Conservation (phyloP, 192 early-diverging fungal genomes). For the Podochytrium sp. region DNA sequence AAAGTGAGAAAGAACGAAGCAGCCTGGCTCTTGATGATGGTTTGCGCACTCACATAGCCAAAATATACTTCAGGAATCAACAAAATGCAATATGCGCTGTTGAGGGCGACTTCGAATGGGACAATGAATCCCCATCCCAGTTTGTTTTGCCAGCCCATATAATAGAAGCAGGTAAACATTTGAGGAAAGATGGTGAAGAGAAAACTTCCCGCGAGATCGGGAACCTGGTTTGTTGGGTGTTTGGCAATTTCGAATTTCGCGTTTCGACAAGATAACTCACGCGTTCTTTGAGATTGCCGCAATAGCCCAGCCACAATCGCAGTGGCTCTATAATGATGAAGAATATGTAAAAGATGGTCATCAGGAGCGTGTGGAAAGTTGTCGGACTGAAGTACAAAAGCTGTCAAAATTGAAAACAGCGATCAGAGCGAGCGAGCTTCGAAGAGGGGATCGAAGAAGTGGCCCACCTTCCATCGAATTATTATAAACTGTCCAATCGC, state of each 20-base stretch:
- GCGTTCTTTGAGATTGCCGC: conserved; percentile 44
- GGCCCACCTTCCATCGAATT: conserved; percentile 39
- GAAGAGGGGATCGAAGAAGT: too few relatives aligned
- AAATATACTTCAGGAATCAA: conserved; percentile 33
- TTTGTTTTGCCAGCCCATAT: conserved; percentile 28
- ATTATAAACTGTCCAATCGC: conserved; percentile 27
- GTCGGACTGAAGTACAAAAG: conserved; percentile 26
- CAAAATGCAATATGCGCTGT: conserved; percentile 34
- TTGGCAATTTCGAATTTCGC: background rate
- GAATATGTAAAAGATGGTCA: conserved; percentile 27
- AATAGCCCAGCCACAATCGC: conserved; percentile 45
- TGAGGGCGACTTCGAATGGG: conserved; percentile 41
- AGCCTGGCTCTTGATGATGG: conserved; percentile 37
- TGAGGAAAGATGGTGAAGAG: conserved; percentile 49
- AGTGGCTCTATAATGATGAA: conserved; percentile 39
- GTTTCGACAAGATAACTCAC: conserved; percentile 7
- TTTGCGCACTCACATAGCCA: conserved; percentile 34
- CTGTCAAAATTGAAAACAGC: too few relatives aligned
- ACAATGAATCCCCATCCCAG: conserved; percentile 27
- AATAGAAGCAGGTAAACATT: conserved; percentile 37
- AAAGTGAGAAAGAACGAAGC: conserved; percentile 32
- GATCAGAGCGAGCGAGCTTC: too few relatives aligned
- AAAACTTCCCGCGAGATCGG: conserved; percentile 44
- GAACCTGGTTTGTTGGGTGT: conserved; percentile 32
- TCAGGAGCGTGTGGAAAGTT: conserved; percentile 33